A percentile compares a stretch with the other conserved stretches of the same genome.
Conservation (phyloP, 2,329 filamentous ascomycete species). For the Chrysoporthe cubensis region DNA sequence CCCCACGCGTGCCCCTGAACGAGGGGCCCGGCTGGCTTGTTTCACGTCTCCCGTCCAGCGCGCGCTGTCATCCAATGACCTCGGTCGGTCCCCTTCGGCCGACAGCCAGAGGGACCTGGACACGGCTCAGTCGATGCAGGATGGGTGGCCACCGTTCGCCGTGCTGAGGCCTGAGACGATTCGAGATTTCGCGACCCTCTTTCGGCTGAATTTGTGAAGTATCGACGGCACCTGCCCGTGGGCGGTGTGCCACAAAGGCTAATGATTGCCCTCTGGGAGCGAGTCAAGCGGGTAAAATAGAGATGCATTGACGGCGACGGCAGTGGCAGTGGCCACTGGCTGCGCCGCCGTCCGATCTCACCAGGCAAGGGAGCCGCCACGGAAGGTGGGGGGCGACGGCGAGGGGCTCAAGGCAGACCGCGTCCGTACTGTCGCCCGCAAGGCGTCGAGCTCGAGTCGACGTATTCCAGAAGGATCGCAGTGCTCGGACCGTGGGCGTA, state of each 20-base stretch:
- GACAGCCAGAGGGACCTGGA: neutral
- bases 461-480: neutral
- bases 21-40: slow-evolving; percentile 12
- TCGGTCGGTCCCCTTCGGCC: neutral
- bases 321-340: slow-evolving; percentile 2
- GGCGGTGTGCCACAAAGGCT: neutral
- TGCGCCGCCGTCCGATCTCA: slow-evolving; percentile 7
- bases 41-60: slow-evolving; percentile 8
- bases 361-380: neutral
- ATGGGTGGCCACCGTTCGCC: neutral
- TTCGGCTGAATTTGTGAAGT: neutral
- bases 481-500: neutral
- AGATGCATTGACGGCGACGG: neutral
- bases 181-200: neutral
- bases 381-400: too few species aligned
- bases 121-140: neutral
- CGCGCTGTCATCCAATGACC: slow-evolving; percentile 13
- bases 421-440: neutral
- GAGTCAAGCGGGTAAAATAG: neutral
- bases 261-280: neutral
- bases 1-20: slow-evolving; percentile 10
- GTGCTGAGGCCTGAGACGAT: neutral
- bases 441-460: neutral
- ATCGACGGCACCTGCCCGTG: neutral
- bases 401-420: neutral